Base-by-base conservation (phyloP, 1,139 yeast species). In the Yarrowia galli region DNA sequence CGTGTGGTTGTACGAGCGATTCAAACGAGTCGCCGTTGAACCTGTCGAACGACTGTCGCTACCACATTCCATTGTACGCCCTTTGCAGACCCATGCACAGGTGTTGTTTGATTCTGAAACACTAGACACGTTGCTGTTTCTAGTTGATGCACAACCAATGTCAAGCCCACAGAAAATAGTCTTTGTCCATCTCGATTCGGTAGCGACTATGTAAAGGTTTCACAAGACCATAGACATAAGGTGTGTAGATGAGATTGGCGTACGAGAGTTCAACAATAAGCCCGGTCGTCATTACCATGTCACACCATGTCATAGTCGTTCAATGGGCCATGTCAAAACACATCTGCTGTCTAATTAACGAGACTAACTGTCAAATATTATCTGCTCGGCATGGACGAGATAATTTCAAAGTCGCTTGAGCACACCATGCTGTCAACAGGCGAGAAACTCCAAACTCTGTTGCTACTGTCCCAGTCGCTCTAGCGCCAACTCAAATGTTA, bases 101-200 rank as follows among this genome's bases (percentile, higher is more conserved):
- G 40, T 56, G 36, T 18, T 43, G 49, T 32, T 42, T 15, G 18
- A 58, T 43, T 32, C 64, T 58, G 64, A 58, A 58, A 58, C 64
- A 58, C 64, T 58, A 43, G 51, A 42, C 64, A 43, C 51, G 51
- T 43, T 58, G 61, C 61, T 58, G 64, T 58, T 43, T 43, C 64
- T n/a, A 58, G 51, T 43, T 58, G 51, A 25, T 32, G 64, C 51
- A 58, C 51, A 15, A 8, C 16, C 12, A 58, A 43, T 58, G 51
- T 58, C 32, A 9, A 42, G 25, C 18, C 42, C 40, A 28, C 32
- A 28, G 32, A 9, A 28, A 58, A 28, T 58, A 28, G n/a, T 3
- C 16, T 43, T 58, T 43, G 36, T 9, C 15, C 36, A 12, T 58
- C 51, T 58, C 49, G 64, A 54, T 54, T 54, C 61, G 48, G 61